phyloP scores from a whole-genome alignment of 805 yeast genomes.

The Myxozyma neotropica region DNA sequence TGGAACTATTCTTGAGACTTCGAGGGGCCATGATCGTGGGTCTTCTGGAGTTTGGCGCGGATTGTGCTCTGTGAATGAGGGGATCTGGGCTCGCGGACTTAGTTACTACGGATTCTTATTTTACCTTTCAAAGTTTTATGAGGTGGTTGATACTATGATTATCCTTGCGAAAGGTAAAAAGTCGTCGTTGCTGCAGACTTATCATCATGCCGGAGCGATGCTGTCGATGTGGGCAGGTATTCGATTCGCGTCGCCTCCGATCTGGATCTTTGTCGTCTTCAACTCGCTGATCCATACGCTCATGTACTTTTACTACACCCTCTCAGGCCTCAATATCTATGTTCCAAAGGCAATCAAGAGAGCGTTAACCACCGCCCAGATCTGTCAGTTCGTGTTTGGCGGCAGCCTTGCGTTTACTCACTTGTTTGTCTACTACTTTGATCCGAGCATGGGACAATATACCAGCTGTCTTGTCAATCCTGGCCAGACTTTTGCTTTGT shows the following conservation, averaged over 20 bases:
- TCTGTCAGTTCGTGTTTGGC: conserved; percentile 67
- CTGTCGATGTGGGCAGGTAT: conserved; percentile 81
- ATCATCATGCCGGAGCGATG: conserved; percentile 81
- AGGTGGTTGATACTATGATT: conserved; percentile 67
- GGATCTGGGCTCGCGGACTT: conserved; percentile 60
- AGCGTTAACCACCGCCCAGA: conserved; percentile 65
- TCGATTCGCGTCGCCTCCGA: conserved; percentile 69
- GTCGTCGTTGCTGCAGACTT: conserved; percentile 66
- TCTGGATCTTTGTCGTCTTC: conserved; percentile 79
- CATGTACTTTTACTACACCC: conserved; percentile 70
- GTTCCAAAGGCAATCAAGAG: conserved; percentile 63
- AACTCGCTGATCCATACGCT: conserved; percentile 76
- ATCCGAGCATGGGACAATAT: conserved; percentile 49
- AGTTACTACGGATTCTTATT: conserved; percentile 65
- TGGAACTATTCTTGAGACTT: conserved; percentile 44
- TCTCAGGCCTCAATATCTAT: conserved; percentile 58
- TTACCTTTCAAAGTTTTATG: conserved; percentile 71
- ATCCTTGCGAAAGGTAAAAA: conserved; percentile 69
- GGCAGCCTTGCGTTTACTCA: conserved; percentile 69
- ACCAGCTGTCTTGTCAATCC: conserved; percentile 57
- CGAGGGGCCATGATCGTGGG: conserved; percentile 44
- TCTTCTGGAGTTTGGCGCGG: conserved; percentile 56
- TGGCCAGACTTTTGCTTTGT: conserved; percentile 64
- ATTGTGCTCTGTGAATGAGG: conserved; percentile 61
- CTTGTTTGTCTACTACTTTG: conserved; percentile 61